Evolutionary conservation across 441 rosid genomes (phyloP).

Genomic region (Populus hybrid): DNA sequence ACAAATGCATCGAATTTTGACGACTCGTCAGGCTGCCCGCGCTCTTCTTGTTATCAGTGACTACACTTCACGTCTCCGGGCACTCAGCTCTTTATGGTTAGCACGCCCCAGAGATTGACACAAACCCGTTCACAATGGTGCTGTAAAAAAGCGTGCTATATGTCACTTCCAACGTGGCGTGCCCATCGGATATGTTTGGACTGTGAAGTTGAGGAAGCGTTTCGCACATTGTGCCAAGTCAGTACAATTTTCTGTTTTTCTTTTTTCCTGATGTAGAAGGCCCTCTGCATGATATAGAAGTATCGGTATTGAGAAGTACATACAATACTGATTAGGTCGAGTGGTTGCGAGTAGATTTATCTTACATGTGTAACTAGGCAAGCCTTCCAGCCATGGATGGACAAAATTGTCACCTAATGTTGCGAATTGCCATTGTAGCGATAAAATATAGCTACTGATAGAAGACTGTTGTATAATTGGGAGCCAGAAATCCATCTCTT

Average conservation of each 20-base stretch:
- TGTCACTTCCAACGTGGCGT: neutral
- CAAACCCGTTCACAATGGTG: neutral
- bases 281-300: neutral
- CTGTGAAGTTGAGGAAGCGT: neutral
- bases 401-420: neutral
- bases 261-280: too few relatives aligned
- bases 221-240: neutral
- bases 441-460: neutral
- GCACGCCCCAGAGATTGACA: slow-evolving; percentile 71
- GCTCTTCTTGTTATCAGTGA: slow-evolving; percentile 82
- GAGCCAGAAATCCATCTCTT: neutral
- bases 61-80: slow-evolving; percentile 71
- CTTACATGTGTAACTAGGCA: neutral
- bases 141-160: neutral
- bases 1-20: slow-evolving; percentile 79
- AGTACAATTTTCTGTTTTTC: neutral
- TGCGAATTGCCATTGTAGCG: neutral
- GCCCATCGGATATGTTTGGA: neutral
- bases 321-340: neutral
- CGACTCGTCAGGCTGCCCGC: slow-evolving; percentile 86
- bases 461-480: neutral
- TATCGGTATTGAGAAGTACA: neutral
- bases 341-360: neutral
- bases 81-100: slow-evolving; percentile 92
- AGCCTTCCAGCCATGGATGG: neutral